A percentile compares a stretch with the other conserved stretches of the same genome.
phyloP scores from a whole-genome alignment of 164 flowering plant genomes.

The Stephania cephalantha region DNA sequence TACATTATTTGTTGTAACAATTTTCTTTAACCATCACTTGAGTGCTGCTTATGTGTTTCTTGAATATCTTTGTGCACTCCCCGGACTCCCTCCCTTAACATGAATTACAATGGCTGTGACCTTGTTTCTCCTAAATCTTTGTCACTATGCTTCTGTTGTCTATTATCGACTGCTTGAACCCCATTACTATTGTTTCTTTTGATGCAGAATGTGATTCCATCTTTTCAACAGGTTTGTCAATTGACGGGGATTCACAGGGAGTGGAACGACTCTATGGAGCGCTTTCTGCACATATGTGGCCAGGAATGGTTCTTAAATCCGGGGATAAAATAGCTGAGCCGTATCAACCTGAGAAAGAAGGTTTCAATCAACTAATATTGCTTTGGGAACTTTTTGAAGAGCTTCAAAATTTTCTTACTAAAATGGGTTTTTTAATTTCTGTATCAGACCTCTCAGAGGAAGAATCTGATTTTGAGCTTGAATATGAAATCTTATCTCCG shows the following conservation, averaged over 20 bases:
- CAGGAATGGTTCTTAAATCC: conserved; percentile 87
- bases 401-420: conserved; percentile 2
- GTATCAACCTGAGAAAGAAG: conserved; percentile 46
- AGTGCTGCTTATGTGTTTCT: too few species aligned
- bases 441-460: conserved; percentile 67
- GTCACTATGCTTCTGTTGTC: not conserved
- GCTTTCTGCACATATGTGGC: conserved; percentile 97
- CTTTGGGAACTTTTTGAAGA: not conserved
- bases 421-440: conserved; percentile 3
- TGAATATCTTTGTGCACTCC: too few species aligned
- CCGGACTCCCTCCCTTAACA: too few species aligned
- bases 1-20: too few species aligned
- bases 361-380: conserved; percentile 16
- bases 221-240: conserved; percentile 61
- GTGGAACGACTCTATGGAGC: conserved; percentile 76
- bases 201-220: not conserved
- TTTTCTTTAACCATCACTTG: too few species aligned
- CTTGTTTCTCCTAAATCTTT: not conserved
- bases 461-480: conserved; percentile 72
- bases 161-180: too few species aligned
- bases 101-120: not conserved
- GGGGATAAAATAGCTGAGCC: conserved; percentile 50
- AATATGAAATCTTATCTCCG: conserved; percentile 69
- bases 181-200: not conserved
- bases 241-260: conserved; percentile 92